Percentiles rank a stretch among this genome's conserved stretches.
phyloP scores from a whole-genome alignment of 768 basidiomycete species.

The Daedaleopsis nitida region DNA sequence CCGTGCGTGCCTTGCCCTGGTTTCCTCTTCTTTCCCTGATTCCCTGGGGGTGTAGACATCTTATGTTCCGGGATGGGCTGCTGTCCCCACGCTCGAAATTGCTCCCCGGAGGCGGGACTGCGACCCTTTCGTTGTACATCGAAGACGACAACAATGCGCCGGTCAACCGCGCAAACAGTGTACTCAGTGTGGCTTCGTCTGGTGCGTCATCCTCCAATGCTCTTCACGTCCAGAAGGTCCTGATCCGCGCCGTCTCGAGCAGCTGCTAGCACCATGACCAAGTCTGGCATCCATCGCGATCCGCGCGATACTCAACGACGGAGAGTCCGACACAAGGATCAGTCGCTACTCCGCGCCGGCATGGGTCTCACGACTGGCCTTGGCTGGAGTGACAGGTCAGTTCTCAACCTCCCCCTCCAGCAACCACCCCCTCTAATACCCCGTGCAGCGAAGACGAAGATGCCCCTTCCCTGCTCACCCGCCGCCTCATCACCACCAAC shows the following conservation, averaged over 20 bases:
- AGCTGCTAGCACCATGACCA: slow-evolving; percentile 31
- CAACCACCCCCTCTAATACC: neutral
- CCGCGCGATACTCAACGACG: slow-evolving; percentile 39
- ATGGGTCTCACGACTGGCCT: slow-evolving; percentile 44
- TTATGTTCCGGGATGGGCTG: slow-evolving; percentile 44
- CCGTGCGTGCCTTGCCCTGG: slow-evolving; percentile 32
- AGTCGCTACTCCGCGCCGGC: slow-evolving; percentile 38
- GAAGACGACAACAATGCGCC: slow-evolving; percentile 6
- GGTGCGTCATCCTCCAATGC: slow-evolving; percentile 20
- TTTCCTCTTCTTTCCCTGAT: neutral
- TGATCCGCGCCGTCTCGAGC: neutral
- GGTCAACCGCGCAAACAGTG: slow-evolving; percentile 24
- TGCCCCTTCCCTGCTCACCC: slow-evolving; percentile 40
- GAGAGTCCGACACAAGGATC: slow-evolving; percentile 38
- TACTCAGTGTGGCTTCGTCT: slow-evolving; percentile 29
- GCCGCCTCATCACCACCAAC: slow-evolving; percentile 35
- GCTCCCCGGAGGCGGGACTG: slow-evolving; percentile 32
- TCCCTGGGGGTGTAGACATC: slow-evolving; percentile 28
- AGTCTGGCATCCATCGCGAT: slow-evolving; percentile 36
- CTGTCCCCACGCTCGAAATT: slow-evolving; percentile 43
- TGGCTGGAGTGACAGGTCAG: slow-evolving; percentile 44
- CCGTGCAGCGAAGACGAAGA: slow-evolving; percentile 42
- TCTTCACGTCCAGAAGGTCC: neutral
- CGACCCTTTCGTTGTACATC: slow-evolving; percentile 14
- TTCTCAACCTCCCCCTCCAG: neutral